These are phyloP conservation scores for Colletotrichum sp. DNA, from an alignment of 2,329 filamentous ascomycete genomes.

Conservation along the genomic window DNA sequence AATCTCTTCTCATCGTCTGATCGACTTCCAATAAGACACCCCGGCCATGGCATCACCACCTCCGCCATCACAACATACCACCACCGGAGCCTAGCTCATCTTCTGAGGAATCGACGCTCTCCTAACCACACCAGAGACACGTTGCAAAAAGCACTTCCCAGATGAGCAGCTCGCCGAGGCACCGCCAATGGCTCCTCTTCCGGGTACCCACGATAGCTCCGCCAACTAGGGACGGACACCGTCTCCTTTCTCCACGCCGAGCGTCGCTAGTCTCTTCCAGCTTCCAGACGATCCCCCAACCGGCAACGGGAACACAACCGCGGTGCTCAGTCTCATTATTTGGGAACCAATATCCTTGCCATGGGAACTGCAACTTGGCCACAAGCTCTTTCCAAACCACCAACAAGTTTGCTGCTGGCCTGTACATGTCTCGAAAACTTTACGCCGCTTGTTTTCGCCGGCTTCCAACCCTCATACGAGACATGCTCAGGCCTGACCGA, in stretches of 20 bases:
- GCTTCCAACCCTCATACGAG: background rate
- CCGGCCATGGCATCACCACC: background rate
- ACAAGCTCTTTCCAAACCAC: background rate
- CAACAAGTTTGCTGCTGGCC: background rate
- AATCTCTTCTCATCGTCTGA: conserved; percentile 3
- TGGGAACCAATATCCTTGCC: background rate
- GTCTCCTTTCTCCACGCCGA: conserved; percentile 5
- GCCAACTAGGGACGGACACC: background rate
- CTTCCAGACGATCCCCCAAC: background rate
- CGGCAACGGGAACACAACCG: background rate
- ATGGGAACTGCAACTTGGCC: background rate
- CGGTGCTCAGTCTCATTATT: background rate
- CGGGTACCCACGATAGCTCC: background rate
- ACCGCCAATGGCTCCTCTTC: background rate
- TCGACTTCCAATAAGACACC: conserved; percentile 12
- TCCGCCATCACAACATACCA: background rate
- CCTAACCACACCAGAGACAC: background rate
- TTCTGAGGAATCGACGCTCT: background rate
- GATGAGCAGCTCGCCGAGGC: background rate
- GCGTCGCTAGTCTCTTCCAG: background rate
- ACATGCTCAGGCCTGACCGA: background rate
- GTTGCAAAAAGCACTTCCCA: background rate
- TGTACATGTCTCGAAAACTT: background rate
- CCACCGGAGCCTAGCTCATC: background rate
- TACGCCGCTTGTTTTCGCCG: background rate